Evolutionary conservation across 768 basidiomycete species (phyloP).

Genomic region (Suillus paluster): DNA sequence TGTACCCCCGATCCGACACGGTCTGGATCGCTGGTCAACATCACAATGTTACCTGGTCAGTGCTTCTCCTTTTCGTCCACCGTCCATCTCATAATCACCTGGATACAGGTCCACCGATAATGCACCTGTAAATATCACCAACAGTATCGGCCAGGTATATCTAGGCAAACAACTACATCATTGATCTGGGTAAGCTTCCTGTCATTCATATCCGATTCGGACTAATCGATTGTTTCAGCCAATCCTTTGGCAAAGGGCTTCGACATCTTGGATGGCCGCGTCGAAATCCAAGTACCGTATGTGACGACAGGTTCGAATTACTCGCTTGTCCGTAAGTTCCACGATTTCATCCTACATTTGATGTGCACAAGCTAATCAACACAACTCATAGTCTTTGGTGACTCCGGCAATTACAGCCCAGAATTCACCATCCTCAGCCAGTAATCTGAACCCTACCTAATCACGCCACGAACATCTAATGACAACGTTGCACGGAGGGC

Average conservation of each 20-base stretch:
- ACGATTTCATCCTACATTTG: neutral
- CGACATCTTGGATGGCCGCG: constrained; percentile 31
- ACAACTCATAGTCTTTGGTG: constrained; percentile 34
- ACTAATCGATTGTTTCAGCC: constrained; percentile 22
- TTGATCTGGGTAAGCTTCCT: constrained; percentile 28
- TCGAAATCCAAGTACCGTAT: constrained; percentile 30
- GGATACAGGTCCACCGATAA: constrained; percentile 33
- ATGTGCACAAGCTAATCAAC: constrained; percentile 8
- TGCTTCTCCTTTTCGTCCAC: neutral
- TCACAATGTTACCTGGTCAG: constrained; percentile 37
- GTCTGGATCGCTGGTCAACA: constrained; percentile 26
- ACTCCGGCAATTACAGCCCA: constrained; percentile 36
- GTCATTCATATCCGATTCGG: neutral
- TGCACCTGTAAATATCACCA: constrained; percentile 37
- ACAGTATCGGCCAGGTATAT: constrained; percentile 30
- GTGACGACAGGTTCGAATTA: constrained; percentile 35
- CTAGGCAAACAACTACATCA: constrained; percentile 27
- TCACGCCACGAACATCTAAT: constrained; percentile 7
- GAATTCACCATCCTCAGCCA: constrained; percentile 28
- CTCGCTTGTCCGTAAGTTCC: constrained; percentile 35
- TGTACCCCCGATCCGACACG: constrained; percentile 23
- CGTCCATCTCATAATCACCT: constrained; percentile 1
- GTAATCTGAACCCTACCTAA: neutral
- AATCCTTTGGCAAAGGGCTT: constrained; percentile 30
- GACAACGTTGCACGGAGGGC: neutral